Conservation (phyloP, 345 rosid species). For the Durio zibethinus region DNA sequence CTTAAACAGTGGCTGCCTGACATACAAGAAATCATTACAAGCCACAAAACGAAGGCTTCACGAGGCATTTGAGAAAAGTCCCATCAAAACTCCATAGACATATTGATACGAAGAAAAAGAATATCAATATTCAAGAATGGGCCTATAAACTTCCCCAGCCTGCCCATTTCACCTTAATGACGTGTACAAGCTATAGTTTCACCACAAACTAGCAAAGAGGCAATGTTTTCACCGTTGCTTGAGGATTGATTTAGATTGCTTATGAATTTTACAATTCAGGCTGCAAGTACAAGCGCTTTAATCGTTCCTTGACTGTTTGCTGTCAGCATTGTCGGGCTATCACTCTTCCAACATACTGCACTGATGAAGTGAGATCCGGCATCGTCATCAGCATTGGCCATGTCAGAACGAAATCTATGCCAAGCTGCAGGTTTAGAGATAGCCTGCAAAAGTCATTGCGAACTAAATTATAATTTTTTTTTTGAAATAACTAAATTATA, state of each 20-base stretch:
- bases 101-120: neutral
- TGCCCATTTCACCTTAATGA: neutral
- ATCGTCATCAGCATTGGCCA: conserved; percentile 35
- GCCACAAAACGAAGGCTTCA: neutral
- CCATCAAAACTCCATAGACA: neutral
- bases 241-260: neutral
- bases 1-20: too few relatives aligned
- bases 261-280: conserved; percentile 27
- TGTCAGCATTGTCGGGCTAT: conserved; percentile 48
- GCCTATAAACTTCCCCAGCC: neutral
- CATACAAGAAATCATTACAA: neutral
- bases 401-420: conserved; percentile 48
- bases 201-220: neutral
- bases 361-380: conserved; percentile 45
- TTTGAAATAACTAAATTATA: too few relatives aligned
- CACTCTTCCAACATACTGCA: conserved; percentile 66
- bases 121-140: neutral
- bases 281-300: conserved; percentile 48
- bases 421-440: conserved; percentile 42
- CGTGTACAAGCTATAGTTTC: neutral
- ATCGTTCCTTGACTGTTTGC: conserved; percentile 63
- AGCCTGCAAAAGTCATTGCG: conserved; percentile 35
- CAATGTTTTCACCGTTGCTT: neutral
- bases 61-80: neutral
- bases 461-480: neutral